Base-by-base conservation (phyloP, 75 land plant species). In the Cupressus sempervirens region DNA sequence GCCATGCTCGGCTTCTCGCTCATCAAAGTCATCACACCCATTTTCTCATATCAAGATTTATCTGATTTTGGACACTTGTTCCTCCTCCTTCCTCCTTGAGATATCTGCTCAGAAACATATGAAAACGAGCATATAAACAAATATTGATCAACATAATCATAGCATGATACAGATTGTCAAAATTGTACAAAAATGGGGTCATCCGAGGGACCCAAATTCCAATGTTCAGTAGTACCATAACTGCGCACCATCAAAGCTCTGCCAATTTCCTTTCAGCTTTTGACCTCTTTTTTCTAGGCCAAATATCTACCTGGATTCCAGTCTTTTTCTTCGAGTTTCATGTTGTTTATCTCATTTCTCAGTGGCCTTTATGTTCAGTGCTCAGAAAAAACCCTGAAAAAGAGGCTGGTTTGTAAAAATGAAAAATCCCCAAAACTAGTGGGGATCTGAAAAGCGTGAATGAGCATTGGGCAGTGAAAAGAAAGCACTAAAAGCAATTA, bases 11-110 rank as follows among this genome's bases (percentile, higher is more conserved):
- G 40, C 65, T 82, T 82, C 83, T 82, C 83, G 30, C 14, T 82
- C 83, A 46, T 54, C 56, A 52, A 34, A 7, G 83, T 82, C 38
- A 32, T 82, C 38, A 82, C 83, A 53, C 83, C 83, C 83, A 82
- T 82, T 13, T 82, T 82, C 30, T 30, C 73, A 26, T 68, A 26
- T 68, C 52, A 56, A 18, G 6, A 29, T 68, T 70, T 32, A 29
- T 70, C 32, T 70, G 35, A 70, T 32, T 12, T 70, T 29, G 14
- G 34, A 70, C 74, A 62, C 26, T 23, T 23, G n/a, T 62, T 62
- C 26, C 67, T 20, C 23, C 23, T 56, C 72, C 45, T 43, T 68
- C 11, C 32, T 9, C 52, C 52, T 50, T 50, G 52, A 50, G 52
- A 50, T 68, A n/a, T n/a, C n/a, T n/a, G 30, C 32, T 68, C 32